Base-by-base conservation (phyloP, 768 basidiomycete species). In the Tylopilus plumbeoviolaceoides region DNA sequence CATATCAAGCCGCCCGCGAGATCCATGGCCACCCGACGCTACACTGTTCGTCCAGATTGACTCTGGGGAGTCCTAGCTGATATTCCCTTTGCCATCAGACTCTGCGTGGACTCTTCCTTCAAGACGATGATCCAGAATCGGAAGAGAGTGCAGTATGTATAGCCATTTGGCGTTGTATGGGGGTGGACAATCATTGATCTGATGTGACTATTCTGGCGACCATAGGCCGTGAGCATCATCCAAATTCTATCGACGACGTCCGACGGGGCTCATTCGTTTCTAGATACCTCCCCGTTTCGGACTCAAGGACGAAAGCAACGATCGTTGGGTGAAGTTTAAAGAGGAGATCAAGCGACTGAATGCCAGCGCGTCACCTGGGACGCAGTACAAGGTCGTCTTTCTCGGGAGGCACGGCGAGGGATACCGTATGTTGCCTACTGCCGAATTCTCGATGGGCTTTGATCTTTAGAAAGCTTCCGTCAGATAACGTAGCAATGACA, bases 361-460 rank as follows among this genome's bases (percentile, higher is more conserved):
- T 52, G 54, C 60, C 1, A 56, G 59, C 3, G 75, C 79, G 1
- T 64, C 67, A 2, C 46, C 60, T 0, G 70, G 67, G 2, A 72
- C 72, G 21, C 67, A 67, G 11, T 84, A 83, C 70, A 91, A 89
- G 60, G 72, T 86, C 18, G 61, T 89, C 50, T 79, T 84, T 54
- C 66, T 89, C 3, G 80, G 79, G 2, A 74, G 89, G 54, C 89
- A 91, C 55, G 89, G 89, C 3, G 72, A 89, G 65, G 88, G 87
- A 50, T 80, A 76, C 59, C 87, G 87, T 88, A 65, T 58, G 85
- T 71, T 31, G 5, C 12, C 7, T n/a, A 21, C 30, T 9, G 30
- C 7, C 14, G 20, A 31, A 25, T 14, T 14, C 9, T 35, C 17
- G n/a, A 41, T 9, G 4, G n/a, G 21, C 35, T 9, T 21, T 27